Evolutionary conservation across 2,329 filamentous ascomycete genomes (phyloP), one percentile per base, ranked within the genome.

Genomic region (Passalora sequoiae): DNA sequence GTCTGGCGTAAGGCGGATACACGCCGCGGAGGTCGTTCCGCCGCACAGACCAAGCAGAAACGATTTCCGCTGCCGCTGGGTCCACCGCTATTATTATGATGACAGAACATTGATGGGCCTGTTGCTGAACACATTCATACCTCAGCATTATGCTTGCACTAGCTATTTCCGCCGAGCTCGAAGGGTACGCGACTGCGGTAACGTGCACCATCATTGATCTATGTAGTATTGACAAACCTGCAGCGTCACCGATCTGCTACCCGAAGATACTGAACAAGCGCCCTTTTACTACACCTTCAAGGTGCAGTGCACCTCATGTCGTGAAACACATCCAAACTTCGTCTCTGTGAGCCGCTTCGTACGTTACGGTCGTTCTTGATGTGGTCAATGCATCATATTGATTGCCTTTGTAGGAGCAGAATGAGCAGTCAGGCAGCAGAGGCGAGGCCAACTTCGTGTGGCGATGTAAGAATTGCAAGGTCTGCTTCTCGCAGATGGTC

Each of bases 401-500:
- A 47, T 19, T n/a, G 10, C 17, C 10, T 29, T 12, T 19, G 6
- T 50, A 95, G 88, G 91, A 97, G 63, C 77, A 74, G 60, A 89
- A 94, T 62, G 89, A 96, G 53, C 81, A 96, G 66, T 92, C 87
- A 52, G 89, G 89, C 25, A 96, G 89, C 66, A 80, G 88, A 60
- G 92, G 92, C 53, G 89, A 97, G 67, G 92, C 92, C 49, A 97
- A 97, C 68, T 98, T 98, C 67, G 92, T 98, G n/a, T 98, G 92
- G 91, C 89, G 82, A 66, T 98, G 92, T 77, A 95, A 94, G 69
- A 91, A 92, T 64, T 98, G 92, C 81, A 94, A 92, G 79, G 89
- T 92, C 38, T 33, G 51, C 36, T 21, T 9, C 16, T 35, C 19
- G 15, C 13, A 35, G 17, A 16, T 20, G 36, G 10, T 16, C 19